These are phyloP conservation scores for Cadophora luteo-olivacea DNA, from an alignment of 2,329 filamentous ascomycete genomes.

Conservation along the genomic window DNA sequence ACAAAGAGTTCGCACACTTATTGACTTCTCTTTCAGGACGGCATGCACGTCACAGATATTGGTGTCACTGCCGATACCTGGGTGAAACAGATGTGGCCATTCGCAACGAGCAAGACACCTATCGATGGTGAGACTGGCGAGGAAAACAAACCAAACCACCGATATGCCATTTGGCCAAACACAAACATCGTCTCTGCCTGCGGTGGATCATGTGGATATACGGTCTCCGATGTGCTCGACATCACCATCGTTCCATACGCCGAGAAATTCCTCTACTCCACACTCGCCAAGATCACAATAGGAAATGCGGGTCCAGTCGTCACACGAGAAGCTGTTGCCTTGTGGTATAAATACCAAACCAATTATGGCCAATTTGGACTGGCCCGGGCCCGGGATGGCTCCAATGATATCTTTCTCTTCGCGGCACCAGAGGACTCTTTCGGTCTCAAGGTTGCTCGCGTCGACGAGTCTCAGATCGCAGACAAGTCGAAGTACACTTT, in stretches of 20 bases:
- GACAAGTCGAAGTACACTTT: slow-evolving; percentile 17
- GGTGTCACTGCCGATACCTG: neutral
- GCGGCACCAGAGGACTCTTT: slow-evolving; percentile 4
- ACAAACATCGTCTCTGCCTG: slow-evolving; percentile 19
- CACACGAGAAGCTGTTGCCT: slow-evolving; percentile 1
- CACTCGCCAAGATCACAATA: slow-evolving; percentile 18
- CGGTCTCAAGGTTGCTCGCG: slow-evolving; percentile 18
- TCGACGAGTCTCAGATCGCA: slow-evolving; percentile 12
- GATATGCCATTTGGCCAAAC: slow-evolving; percentile 18
- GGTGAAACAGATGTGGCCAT: slow-evolving; percentile 19
- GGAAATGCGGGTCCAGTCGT: neutral
- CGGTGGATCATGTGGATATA: slow-evolving; percentile 9
- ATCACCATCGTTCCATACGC: slow-evolving; percentile 6
- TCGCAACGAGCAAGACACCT: slow-evolving; percentile 8
- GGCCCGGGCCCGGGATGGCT: slow-evolving; percentile 17
- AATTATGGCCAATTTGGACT: slow-evolving; percentile 15
- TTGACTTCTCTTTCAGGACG: neutral
- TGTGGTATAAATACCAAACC: slow-evolving; percentile 12
- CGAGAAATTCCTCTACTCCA: slow-evolving; percentile 13
- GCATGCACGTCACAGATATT: slow-evolving; percentile 9
- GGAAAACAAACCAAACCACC: slow-evolving; percentile 4
- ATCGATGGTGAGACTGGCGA: slow-evolving; percentile 9
- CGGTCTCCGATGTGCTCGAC: slow-evolving; percentile 15
- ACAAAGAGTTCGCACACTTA: neutral
- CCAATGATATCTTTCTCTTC: slow-evolving; percentile 17